Evolutionary conservation across 352 stramenopile genomes (phyloP), one percentile per base, ranked within the genome.

Genomic region (Globisporangium middletonii): DNA sequence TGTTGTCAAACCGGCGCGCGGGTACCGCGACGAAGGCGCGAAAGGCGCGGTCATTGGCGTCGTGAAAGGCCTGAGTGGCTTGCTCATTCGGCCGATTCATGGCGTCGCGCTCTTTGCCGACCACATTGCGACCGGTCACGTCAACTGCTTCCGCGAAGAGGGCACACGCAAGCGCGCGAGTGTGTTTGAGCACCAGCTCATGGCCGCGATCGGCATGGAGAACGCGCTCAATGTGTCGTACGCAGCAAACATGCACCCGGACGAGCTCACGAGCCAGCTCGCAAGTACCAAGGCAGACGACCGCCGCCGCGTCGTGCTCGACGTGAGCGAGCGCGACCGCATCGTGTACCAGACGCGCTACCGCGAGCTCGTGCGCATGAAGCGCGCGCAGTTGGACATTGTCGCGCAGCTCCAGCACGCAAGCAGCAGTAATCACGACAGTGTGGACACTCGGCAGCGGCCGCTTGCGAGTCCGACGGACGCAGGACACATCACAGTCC

Each of bases 21-120:
- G 73, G 19, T 83, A 71, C 30, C 72, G 71, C 4, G 63, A 81
- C n/a, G 69, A 81, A 63, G 75, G 75, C 9, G 56, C 73, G 0
- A 75, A 76, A 26, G 75, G 75, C 23, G 75, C 73, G 2, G 72
- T 77, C 9, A 74, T 81, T 55, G 75, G 75, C 15, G 49, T 82
- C 11, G 64, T 68, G 18, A 81, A 74, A 51, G 75, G 71, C 9
- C 57, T 81, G 9, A 67, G 60, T 11, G 72, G 69, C 0, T 55
- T 86, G 7, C 47, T 82, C 13, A 65, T 83, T 42, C 66, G 70
- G 13, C 75, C 75, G 1, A 46, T 86, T 2, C 64, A 79, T 57
- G 75, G 75, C 4, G 67, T 76, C 1, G 75, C 67, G 9, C 52
- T 83, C 19, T 73, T 86, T 55, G 73, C 72, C 0, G 72, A 83